phyloP scores from a whole-genome alignment of 2,329 filamentous ascomycete genomes.

The Teratosphaeria destructans region DNA sequence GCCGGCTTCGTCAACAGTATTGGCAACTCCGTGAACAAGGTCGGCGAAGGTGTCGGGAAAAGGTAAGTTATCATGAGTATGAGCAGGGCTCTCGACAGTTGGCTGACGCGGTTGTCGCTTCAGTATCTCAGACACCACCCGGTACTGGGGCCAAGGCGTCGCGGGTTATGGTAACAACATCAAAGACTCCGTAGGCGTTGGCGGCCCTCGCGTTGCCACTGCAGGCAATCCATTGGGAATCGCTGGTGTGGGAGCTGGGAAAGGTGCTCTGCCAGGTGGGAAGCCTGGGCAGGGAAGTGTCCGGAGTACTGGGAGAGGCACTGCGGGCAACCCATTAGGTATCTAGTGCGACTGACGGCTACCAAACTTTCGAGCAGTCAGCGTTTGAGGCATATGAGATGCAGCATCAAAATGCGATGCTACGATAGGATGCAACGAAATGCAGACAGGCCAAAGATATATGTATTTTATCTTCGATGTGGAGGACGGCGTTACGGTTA shows the following conservation, averaged over 20 bases:
- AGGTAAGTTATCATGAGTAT: conserved; percentile 19
- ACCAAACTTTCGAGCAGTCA: neutral
- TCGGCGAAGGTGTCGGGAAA: conserved; percentile 34
- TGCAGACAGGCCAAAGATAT: no score
- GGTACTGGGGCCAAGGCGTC: conserved; percentile 38
- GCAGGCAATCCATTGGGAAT: conserved; percentile 38
- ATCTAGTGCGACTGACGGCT: neutral
- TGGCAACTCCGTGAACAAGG: conserved; percentile 37
- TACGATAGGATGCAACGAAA: neutral
- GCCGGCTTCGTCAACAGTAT: conserved; percentile 34
- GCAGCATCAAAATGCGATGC: neutral
- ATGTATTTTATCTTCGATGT: no score
- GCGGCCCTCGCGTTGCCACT: conserved; percentile 33
- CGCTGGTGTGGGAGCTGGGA: conserved; percentile 21
- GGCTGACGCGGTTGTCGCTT: neutral
- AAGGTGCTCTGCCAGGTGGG: conserved; percentile 14
- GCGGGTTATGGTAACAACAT: conserved; percentile 41
- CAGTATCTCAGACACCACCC: conserved; percentile 35
- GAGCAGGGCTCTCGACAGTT: neutral
- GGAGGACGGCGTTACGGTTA: no score
- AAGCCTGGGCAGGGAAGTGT: neutral
- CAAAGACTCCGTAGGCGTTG: conserved; percentile 37
- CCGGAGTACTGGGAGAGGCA: neutral
- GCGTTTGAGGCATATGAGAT: neutral
- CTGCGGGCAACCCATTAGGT: neutral